These are phyloP conservation scores for Candida fluviatilis DNA, from an alignment of 805 yeast genomes.

Conservation along the genomic window DNA sequence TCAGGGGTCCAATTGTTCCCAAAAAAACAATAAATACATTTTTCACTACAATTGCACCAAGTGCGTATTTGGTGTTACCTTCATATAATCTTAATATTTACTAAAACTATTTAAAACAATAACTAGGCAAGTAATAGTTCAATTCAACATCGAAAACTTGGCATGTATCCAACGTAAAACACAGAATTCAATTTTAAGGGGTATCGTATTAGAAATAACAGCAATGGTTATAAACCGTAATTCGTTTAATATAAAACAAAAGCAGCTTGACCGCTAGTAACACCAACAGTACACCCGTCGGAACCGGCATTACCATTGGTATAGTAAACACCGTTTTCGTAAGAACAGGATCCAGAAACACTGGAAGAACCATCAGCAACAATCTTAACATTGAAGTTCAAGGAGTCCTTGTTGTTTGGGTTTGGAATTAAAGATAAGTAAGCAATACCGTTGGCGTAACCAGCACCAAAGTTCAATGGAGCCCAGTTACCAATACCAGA, in stretches of 20 bases:
- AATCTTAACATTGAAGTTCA: constrained; percentile 42
- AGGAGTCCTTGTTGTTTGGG: constrained; percentile 56
- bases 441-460: constrained; percentile 54
- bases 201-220: too few species aligned
- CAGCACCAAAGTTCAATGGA: constrained; percentile 75
- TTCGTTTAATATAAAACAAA: constrained; percentile 58
- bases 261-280: constrained; percentile 76
- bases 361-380: constrained; percentile 42
- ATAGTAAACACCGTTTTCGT: constrained; percentile 71
- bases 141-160: too few species aligned
- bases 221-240: too few species aligned
- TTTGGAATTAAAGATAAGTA: constrained; percentile 74
- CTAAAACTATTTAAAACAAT: too few species aligned
- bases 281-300: constrained; percentile 93
- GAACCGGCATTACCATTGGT: constrained; percentile 57
- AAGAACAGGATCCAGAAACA: constrained; percentile 69
- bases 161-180: too few species aligned
- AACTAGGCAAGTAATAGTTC: not conserved
- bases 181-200: not conserved
- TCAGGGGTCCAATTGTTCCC: too few species aligned
- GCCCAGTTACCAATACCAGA: constrained; percentile 76
- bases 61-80: too few species aligned
- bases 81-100: too few species aligned
- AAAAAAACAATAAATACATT: too few species aligned
- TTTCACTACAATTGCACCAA: too few species aligned